These are phyloP conservation scores for Rhodotorula glutinis DNA, from an alignment of 1,284 basidiomycete species.

Conservation along the genomic window DNA sequence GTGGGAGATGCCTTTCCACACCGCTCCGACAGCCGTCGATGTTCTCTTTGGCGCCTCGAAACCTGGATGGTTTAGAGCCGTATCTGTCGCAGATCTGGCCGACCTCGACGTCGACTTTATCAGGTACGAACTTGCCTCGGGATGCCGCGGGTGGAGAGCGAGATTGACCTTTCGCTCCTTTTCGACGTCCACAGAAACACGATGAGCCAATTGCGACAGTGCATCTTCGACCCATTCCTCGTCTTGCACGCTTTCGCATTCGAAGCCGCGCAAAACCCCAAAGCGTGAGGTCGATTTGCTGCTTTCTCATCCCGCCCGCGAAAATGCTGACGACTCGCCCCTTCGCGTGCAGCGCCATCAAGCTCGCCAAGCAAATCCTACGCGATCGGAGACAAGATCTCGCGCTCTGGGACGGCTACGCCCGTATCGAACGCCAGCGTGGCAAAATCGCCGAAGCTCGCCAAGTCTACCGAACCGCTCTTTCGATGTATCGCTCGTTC, in stretches of 20 bases:
- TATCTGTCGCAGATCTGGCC: conserved; percentile 43
- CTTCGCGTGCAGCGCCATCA: conserved; percentile 59
- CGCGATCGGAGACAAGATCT: conserved; percentile 64
- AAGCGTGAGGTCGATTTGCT: conserved; percentile 55
- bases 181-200: conserved; percentile 38
- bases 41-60: conserved; percentile 31
- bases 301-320: conserved; percentile 21
- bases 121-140: conserved; percentile 37
- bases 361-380: conserved; percentile 68
- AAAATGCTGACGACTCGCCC: not conserved
- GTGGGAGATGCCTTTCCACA: conserved; percentile 40
- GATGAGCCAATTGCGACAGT: conserved; percentile 41
- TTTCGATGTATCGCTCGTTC: conserved; percentile 45
- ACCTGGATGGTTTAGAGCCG: conserved; percentile 48
- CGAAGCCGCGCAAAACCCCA: conserved; percentile 61
- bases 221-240: conserved; percentile 48
- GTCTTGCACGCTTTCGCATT: conserved; percentile 54
- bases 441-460: conserved; percentile 69
- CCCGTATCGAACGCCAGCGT: conserved; percentile 69
- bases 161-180: not conserved
- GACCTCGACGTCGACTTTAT: conserved; percentile 45
- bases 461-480: conserved; percentile 70
- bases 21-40: conserved; percentile 40
- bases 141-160: not conserved
- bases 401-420: conserved; percentile 74